Evolutionary conservation across 257 asterid species (phyloP), one percentile per base, ranked within the genome.

Genomic region (Lavandula angustifolia): DNA sequence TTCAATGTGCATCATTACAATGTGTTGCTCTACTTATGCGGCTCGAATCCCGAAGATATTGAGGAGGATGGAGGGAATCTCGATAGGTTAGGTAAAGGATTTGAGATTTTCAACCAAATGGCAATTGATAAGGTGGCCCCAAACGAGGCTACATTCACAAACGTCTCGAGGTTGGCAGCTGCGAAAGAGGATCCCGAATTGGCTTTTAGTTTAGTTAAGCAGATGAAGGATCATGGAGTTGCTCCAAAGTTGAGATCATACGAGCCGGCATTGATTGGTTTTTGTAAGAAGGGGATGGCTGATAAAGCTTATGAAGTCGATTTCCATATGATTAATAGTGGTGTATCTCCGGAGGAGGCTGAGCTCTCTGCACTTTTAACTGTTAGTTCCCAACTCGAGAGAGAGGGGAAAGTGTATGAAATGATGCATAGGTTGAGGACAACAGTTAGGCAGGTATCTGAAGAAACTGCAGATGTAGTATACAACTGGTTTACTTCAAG

Each of bases 111-210:
- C 67, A 80, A 80, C 74, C 85, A 80, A 57, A 94, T 94, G 99
- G 72, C 67, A 9, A 53, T 72, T 41, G 87, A 85, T 69, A 75
- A 76, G 14, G 94, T 94, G 37, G 80, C 65, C 9, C 96, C 97
- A 3, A 86, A 87, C 55, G 97, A 94, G 76, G 96, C 97, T 0
- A 90, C 99, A 6, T 90, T 87, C 68, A 89, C 99, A 4, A 94
- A 80, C 63, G 94, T 84, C 10, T 95, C 97, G 3, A 85, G 99
- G 76, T 72, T 94, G 76, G 99, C 97, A 4, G 94, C 96, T 16
- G 85, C 86, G 1, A 90, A 83, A 53, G 66, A 79, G 77, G 97
- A 94, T 82, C 96, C 96, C 0, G 88, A 70, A 60, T 60, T 87
- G 87, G 99, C 96, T 64, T 94, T 94, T 54, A 75, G 74, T 54